These are phyloP conservation scores for Penicillium thymicola DNA, from an alignment of 2,329 filamentous ascomycete genomes.

Conservation along the genomic window DNA sequence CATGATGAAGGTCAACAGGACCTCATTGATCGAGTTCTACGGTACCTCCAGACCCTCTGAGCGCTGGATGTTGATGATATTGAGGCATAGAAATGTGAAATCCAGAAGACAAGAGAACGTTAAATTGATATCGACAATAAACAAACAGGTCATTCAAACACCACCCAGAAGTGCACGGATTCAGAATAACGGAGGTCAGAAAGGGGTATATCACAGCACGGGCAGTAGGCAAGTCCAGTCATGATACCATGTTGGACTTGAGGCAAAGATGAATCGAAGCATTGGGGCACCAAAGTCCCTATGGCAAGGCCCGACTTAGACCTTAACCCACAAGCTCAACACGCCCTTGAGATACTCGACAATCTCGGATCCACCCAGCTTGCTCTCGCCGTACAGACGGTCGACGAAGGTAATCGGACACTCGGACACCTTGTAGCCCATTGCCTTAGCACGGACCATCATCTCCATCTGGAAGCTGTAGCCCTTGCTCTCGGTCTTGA, in stretches of 20 bases:
- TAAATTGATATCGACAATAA: constrained; percentile 14
- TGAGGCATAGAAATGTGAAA: not conserved
- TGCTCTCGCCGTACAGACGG: constrained; percentile 89
- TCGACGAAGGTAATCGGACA: constrained; percentile 97
- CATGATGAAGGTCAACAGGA: constrained; percentile 48
- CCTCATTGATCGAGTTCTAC: constrained; percentile 34
- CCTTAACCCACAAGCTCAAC: constrained; percentile 72
- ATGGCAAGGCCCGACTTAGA: constrained; percentile 43
- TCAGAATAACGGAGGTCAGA: constrained; percentile 15
- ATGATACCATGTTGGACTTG: constrained; percentile 9
- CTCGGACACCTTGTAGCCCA: constrained; percentile 91
- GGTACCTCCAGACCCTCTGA: constrained; percentile 33
- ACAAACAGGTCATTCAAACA: constrained; percentile 18
- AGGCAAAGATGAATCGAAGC: constrained; percentile 9
- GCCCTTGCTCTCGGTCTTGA: constrained; percentile 88
- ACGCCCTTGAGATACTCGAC: constrained; percentile 92
- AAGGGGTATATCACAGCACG: constrained; percentile 26
- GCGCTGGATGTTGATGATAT: not conserved
- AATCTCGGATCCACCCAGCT: constrained; percentile 92
- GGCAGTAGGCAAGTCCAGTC: constrained; percentile 12
- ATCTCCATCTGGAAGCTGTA: constrained; percentile 99
- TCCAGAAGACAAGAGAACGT: constrained; percentile 6
- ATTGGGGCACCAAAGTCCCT: not conserved
- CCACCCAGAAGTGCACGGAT: constrained; percentile 17
- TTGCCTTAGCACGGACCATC: constrained; percentile 94